Evolutionary conservation across 1,284 basidiomycete genomes (phyloP).

Genomic region (Blastosporella zonata): DNA sequence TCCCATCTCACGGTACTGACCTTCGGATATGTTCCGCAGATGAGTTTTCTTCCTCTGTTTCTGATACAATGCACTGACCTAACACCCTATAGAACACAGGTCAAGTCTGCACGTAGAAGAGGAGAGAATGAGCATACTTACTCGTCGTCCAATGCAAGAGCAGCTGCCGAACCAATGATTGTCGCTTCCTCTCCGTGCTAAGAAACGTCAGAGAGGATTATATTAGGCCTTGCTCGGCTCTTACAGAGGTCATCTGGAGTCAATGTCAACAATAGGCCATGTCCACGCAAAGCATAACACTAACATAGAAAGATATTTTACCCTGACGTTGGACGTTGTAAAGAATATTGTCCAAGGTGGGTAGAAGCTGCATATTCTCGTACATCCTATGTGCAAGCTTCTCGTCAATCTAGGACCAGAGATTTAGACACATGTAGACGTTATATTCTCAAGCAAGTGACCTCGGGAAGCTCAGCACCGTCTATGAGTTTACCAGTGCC

Average conservation of each 20-base stretch:
- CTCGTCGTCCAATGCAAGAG: conserved; percentile 83
- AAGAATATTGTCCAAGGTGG: conserved; percentile 83
- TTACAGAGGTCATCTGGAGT: conserved; percentile 71
- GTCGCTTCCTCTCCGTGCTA: conserved; percentile 92
- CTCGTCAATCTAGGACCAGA: conserved; percentile 59
- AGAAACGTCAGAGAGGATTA: conserved; percentile 3
- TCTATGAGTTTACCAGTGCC: conserved; percentile 70
- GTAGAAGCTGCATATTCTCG: conserved; percentile 81
- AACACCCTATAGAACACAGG: conserved; percentile 44
- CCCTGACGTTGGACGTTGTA: conserved; percentile 94
- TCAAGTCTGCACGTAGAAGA: conserved; percentile 6
- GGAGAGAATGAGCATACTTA: conserved; percentile 38
- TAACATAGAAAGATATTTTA: conserved; percentile 90
- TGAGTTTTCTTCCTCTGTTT: not conserved
- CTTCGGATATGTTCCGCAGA: conserved; percentile 31
- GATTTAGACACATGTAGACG: not conserved
- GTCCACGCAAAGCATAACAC: conserved; percentile 25
- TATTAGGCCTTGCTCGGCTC: conserved; percentile 22
- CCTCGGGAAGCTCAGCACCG: conserved; percentile 73
- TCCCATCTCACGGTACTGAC: conserved; percentile 88
- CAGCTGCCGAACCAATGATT: conserved; percentile 87
- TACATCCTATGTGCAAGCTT: conserved; percentile 76
- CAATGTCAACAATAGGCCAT: conserved; percentile 15
- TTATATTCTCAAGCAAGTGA: conserved; percentile 26
- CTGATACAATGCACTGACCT: conserved; percentile 36